Evolutionary conservation across 2,329 filamentous ascomycete genomes (phyloP).

Genomic region (Trichoderma endophyticum): DNA sequence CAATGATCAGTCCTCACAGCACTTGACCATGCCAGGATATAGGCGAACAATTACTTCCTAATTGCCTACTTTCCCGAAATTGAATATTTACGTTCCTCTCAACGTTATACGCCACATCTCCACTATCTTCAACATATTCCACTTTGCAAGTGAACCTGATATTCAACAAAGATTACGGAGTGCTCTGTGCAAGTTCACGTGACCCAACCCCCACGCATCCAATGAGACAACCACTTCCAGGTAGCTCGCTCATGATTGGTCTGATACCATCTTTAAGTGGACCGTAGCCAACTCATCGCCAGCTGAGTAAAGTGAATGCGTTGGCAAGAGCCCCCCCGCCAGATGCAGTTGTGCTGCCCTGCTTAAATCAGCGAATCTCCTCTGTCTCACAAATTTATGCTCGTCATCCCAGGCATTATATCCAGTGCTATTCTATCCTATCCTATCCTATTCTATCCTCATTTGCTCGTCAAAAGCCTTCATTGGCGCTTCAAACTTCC

Average conservation of each 20-base stretch:
- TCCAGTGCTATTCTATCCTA: background rate
- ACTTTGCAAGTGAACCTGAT: background rate
- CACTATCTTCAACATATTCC: background rate
- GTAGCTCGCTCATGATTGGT: background rate
- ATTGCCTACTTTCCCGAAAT: background rate
- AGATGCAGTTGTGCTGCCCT: background rate
- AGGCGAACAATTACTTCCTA: background rate
- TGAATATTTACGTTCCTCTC: background rate
- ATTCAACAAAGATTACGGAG: background rate
- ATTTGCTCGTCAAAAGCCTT: background rate
- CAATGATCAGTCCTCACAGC: background rate
- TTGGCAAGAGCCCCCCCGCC: background rate
- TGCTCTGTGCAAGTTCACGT: background rate
- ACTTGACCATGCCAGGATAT: background rate
- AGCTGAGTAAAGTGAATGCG: constrained; percentile 1
- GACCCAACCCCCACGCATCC: background rate
- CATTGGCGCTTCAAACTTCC: background rate
- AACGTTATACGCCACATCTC: background rate
- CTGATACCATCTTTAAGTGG: background rate
- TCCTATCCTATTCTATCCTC: too few relatives aligned
- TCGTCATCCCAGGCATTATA: background rate
- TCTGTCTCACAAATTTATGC: background rate
- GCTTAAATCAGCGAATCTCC: background rate
- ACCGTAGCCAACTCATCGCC: constrained; percentile 4
- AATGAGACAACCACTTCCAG: background rate